These are phyloP conservation scores for Erodium chrysanthum DNA, from an alignment of 441 rosid genomes.

Conservation along the genomic window DNA sequence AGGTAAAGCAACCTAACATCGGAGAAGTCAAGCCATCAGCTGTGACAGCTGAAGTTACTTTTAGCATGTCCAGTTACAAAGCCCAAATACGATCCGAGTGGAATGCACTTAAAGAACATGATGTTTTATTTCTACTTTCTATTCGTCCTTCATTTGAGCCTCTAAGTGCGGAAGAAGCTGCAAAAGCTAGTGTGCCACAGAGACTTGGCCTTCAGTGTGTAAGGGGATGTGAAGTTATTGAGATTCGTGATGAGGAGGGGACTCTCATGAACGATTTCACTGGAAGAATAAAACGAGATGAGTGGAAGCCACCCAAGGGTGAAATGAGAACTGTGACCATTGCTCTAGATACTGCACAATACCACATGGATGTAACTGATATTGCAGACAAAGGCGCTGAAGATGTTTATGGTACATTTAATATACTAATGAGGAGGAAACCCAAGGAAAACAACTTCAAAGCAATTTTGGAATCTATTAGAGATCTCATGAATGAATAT, in stretches of 20 bases:
- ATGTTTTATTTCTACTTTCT: conserved; percentile 85
- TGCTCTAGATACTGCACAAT: conserved; percentile 94
- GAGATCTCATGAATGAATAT: conserved; percentile 99
- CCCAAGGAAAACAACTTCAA: conserved; percentile 99
- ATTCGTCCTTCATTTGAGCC: conserved; percentile 92
- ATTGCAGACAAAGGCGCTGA: conserved; percentile 91
- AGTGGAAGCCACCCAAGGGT: conserved; percentile 99
- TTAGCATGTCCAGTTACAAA: conserved; percentile 80
- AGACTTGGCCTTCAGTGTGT: conserved; percentile 92
- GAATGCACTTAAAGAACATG: conserved; percentile 96
- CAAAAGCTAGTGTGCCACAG: conserved; percentile 78
- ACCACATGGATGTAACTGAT: conserved; percentile 90
- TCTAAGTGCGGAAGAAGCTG: conserved; percentile 86
- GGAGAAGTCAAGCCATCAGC: conserved; percentile 97
- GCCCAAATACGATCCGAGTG: conserved; percentile 86
- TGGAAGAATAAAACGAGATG: conserved; percentile 87
- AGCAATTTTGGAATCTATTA: conserved; percentile 94
- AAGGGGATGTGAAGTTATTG: conserved; percentile 90
- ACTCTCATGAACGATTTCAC: conserved; percentile 91
- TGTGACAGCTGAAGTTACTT: conserved; percentile 79
- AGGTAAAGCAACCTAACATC: conserved; percentile 90
- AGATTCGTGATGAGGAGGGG: conserved; percentile 90
- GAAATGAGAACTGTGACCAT: conserved; percentile 84
- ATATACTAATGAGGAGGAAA: conserved; percentile 92
- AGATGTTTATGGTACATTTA: conserved; percentile 86